phyloP scores from a whole-genome alignment of 768 basidiomycete genomes.

The Amanita fuliginea region DNA sequence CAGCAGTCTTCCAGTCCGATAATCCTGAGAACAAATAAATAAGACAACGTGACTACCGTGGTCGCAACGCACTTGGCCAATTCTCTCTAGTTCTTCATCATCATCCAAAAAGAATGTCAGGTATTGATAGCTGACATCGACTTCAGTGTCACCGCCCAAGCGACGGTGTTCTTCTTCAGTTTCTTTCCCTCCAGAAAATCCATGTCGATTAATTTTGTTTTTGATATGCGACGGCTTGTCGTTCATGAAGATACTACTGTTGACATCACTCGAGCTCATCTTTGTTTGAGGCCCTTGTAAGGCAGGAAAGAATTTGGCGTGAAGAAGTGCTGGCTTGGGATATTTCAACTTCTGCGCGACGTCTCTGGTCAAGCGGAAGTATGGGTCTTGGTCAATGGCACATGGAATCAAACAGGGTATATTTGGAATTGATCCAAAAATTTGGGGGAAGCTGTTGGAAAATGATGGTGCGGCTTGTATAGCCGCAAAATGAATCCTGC shows the following conservation, averaged over 20 bases:
- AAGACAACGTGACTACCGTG: not conserved
- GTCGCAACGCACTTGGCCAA: conserved; percentile 54
- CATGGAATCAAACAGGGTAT: conserved; percentile 94
- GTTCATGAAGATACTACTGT: conserved; percentile 93
- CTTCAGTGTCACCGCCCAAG: conserved; percentile 85
- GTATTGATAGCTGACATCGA: conserved; percentile 95
- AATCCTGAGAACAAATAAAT: conserved; percentile 48
- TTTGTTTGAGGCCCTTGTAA: conserved; percentile 97
- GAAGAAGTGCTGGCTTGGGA: conserved; percentile 86
- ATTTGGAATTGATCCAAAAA: conserved; percentile 74
- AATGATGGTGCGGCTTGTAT: conserved; percentile 96
- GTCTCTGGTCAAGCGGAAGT: conserved; percentile 97
- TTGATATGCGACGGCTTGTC: conserved; percentile 91
- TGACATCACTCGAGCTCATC: conserved; percentile 95
- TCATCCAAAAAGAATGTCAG: conserved; percentile 92
- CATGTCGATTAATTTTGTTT: conserved; percentile 94
- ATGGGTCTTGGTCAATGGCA: conserved; percentile 95
- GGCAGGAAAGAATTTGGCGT: conserved; percentile 97
- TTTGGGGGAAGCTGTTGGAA: conserved; percentile 97
- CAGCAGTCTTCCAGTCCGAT: conserved; percentile 76
- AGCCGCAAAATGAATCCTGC: conserved; percentile 92
- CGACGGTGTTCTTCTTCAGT: conserved; percentile 91
- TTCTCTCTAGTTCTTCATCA: conserved; percentile 70
- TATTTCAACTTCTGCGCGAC: conserved; percentile 91
- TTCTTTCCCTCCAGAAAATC: conserved; percentile 91